Evolutionary conservation across 345 rosid genomes (phyloP), one percentile per base, ranked within the genome.

Genomic region (Noccaea bulbosa): DNA sequence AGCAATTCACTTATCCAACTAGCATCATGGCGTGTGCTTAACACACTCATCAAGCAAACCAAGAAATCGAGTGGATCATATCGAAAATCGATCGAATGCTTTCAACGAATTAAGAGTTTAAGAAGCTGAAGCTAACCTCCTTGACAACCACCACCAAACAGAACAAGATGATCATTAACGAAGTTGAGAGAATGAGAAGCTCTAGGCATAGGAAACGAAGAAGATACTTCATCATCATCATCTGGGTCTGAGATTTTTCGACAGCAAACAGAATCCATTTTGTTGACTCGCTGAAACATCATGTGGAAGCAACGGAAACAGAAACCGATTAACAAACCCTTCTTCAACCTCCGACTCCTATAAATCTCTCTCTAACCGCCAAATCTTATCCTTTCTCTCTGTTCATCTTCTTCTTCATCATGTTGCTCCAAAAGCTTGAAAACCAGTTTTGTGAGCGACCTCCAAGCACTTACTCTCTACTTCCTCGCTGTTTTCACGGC

Each of bases 141-240:
- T 81, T 91, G 93, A 70, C 86, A 77, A 64, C 99, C 99, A 69
- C 97, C 99, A 41, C 99, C 99, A 68, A 89, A 91, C 72, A 94
- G 59, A 69, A 91, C 85, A 77, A 94, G 73, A 82, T 86, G 87
- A 86, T 87, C 88, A 62, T 90, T 86, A 33, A 91, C 90, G 54
- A 91, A 89, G 64, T 89, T 86, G 82, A 94, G 90, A 65, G 95
- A 88, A 86, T 94, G 99, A 69, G 99, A 94, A 41, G 99, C 99
- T 64, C 99, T 84, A 14, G 93, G 89, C 60, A 71, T 65, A 7
- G 96, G 99, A 14, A 86, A 50, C 61, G 67, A 32, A 27, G 78
- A 81, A 43, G 82, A 68, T 15, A 65, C 77, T 33, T 44, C 80
- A 5, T 8, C 59, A 1, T 32, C 61, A 47, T 30, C 64, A 38